phyloP scores from a whole-genome alignment of 73 alveolate species.

The Halteria grandinella region DNA sequence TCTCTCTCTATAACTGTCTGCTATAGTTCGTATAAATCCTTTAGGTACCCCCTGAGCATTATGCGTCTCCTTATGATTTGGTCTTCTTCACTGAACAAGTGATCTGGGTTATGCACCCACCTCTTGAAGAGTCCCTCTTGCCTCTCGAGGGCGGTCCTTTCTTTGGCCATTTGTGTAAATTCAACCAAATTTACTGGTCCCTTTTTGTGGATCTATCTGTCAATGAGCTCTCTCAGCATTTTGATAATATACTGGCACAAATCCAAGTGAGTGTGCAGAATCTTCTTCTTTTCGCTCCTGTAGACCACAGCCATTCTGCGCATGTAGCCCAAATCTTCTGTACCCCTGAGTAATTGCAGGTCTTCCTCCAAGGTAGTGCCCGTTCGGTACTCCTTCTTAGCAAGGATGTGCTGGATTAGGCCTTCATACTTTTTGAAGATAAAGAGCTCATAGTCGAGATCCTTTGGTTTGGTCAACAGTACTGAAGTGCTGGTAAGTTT shows the following conservation, averaged over 20 bases:
- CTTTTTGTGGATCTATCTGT: neutral
- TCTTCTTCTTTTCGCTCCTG: slow-evolving; percentile 42
- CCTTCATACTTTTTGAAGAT: slow-evolving; percentile 16
- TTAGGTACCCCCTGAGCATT: slow-evolving; percentile 8
- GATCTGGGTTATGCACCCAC: slow-evolving; percentile 9
- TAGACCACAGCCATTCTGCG: neutral
- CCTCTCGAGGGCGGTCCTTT: slow-evolving; percentile 3
- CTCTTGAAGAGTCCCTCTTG: neutral
- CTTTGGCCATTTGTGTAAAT: slow-evolving; percentile 4
- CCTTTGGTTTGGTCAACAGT: slow-evolving; percentile 35
- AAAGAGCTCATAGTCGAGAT: slow-evolving; percentile 30
- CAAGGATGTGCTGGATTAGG: slow-evolving; percentile 25
- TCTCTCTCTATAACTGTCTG: neutral
- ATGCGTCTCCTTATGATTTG: slow-evolving; percentile 6
- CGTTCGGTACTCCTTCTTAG: slow-evolving; percentile 13
- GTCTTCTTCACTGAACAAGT: slow-evolving; percentile 42
- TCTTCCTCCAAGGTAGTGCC: slow-evolving; percentile 16
- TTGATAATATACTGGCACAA: slow-evolving; percentile 1
- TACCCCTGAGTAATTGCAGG: neutral
- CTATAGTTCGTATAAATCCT: neutral
- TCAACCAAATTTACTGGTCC: neutral
- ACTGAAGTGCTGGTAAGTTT: neutral
- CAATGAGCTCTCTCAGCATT: neutral
- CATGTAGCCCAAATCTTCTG: neutral
- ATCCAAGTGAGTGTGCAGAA: slow-evolving; percentile 19